Percentiles rank a stretch among this genome's conserved stretches.
Conservation (phyloP, 371 early-diverging fungal species). For the Circinella umbellata region DNA sequence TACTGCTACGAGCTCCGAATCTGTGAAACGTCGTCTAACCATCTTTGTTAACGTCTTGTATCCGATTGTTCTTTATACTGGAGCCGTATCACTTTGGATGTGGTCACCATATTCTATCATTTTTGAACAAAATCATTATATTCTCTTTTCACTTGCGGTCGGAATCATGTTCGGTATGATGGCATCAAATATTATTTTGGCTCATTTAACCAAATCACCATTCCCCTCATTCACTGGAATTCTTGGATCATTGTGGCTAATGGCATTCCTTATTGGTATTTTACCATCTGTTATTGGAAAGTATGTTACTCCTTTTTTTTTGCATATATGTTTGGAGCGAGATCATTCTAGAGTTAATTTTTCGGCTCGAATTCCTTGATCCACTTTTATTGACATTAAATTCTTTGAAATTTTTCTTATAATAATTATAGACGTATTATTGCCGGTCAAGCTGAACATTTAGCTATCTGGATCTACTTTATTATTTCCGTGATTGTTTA, state of each 20-base stretch:
- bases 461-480: conserved; percentile 67
- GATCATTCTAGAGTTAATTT: too few relatives aligned
- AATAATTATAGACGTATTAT: conserved; percentile 39
- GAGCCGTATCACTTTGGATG: conserved; percentile 57
- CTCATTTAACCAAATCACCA: conserved; percentile 80
- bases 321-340: not conserved
- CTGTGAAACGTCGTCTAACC: conserved; percentile 13
- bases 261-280: conserved; percentile 25
- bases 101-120: conserved; percentile 70
- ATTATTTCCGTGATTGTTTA: conserved; percentile 70
- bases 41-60: conserved; percentile 17
- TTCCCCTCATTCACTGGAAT: conserved; percentile 77
- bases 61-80: conserved; percentile 18
- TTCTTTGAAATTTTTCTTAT: too few relatives aligned
- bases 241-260: conserved; percentile 18
- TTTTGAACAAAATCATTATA: conserved; percentile 63
- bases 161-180: conserved; percentile 89
- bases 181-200: conserved; percentile 87
- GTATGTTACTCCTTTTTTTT: not conserved
- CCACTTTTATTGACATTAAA: too few relatives aligned
- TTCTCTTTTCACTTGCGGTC: conserved; percentile 72
- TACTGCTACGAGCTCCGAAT: conserved; percentile 60
- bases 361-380: too few relatives aligned
- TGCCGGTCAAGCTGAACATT: conserved; percentile 58
- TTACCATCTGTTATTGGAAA: conserved; percentile 9